These are phyloP conservation scores for Lithospermum erythrorhizon DNA, from an alignment of 257 asterid genomes.

Conservation along the genomic window DNA sequence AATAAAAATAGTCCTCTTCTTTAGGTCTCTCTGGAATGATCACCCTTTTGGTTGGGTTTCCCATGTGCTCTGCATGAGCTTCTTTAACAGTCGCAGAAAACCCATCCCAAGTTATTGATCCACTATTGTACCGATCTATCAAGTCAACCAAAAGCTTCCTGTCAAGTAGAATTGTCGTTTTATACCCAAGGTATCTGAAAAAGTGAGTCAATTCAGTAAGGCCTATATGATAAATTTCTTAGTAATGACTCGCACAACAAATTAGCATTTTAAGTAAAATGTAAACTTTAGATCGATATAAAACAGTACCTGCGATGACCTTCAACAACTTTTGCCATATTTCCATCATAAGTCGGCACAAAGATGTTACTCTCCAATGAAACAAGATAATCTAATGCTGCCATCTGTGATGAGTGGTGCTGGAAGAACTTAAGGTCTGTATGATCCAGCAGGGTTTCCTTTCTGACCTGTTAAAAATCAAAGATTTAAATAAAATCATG, in stretches of 20 bases:
- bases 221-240: background rate
- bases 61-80: conserved; percentile 37
- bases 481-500: background rate
- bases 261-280: too few relatives aligned
- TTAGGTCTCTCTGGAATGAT: conserved; percentile 36
- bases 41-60: conserved; percentile 32
- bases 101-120: conserved; percentile 44
- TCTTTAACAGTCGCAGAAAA: conserved; percentile 39
- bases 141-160: conserved; percentile 34
- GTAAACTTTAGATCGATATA: background rate
- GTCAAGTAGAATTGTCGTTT: conserved; percentile 45
- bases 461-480: conserved; percentile 16
- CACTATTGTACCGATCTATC: conserved; percentile 31
- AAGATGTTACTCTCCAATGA: conserved; percentile 28
- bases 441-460: conserved; percentile 25
- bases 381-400: conserved; percentile 32
- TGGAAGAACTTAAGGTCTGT: conserved; percentile 19
- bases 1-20: conserved; percentile 62
- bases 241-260: too few relatives aligned
- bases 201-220: background rate
- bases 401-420: conserved; percentile 32
- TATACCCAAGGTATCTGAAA: conserved; percentile 44
- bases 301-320: conserved; percentile 30
- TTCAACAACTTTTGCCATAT: conserved; percentile 37
- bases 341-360: conserved; percentile 34